A percentile compares a stretch with the other conserved stretches of the same genome.
phyloP scores from a whole-genome alignment of 441 rosid species.

The Pelargonium exstipulatum region DNA sequence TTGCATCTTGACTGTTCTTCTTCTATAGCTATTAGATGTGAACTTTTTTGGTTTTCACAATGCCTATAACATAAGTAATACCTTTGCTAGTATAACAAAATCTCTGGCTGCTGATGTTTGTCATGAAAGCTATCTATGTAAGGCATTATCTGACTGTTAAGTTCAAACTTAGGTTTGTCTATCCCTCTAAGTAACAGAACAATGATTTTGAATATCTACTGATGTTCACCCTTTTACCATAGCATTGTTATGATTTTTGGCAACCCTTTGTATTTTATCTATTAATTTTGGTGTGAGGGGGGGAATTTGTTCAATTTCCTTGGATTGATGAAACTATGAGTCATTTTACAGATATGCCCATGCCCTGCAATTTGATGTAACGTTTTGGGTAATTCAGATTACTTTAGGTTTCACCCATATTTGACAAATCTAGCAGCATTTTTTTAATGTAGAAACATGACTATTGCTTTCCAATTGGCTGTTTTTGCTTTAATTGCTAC shows the following conservation, averaged over 20 bases:
- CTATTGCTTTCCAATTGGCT: no score
- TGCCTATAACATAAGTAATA: not conserved
- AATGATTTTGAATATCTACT: not conserved
- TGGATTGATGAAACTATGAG: not conserved
- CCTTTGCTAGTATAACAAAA: not conserved
- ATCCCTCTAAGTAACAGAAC: not conserved
- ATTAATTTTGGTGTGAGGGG: not conserved
- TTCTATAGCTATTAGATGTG: not conserved
- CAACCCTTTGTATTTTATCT: not conserved
- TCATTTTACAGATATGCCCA: not conserved
- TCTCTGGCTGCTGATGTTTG: not conserved
- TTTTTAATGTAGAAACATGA: no score
- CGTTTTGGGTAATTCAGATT: not conserved
- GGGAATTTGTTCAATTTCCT: not conserved
- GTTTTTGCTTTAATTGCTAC: no score
- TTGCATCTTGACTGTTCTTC: not conserved
- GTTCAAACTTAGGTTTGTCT: not conserved
- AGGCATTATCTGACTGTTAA: not conserved
- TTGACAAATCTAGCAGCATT: not conserved
- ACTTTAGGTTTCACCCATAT: not conserved
- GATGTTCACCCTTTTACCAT: not conserved
- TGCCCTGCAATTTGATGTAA: not conserved
- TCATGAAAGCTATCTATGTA: conserved; percentile 2
- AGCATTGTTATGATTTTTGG: not conserved
- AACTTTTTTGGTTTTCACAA: not conserved